Conservation (phyloP, 1,139 yeast species). For the Yamadazyma buinensis region DNA sequence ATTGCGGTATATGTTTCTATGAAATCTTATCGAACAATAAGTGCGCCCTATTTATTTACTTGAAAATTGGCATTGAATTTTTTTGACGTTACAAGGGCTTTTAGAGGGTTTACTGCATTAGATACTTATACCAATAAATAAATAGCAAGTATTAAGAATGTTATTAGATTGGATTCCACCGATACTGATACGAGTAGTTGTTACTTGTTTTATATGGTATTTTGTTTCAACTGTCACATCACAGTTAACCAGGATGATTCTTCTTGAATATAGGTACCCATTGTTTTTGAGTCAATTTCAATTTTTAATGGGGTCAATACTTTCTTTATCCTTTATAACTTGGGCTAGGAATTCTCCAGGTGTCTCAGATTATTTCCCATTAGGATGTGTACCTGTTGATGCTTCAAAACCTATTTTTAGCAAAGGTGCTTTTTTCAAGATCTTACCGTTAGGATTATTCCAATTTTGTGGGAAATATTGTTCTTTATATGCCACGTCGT, state of each 20-base stretch:
- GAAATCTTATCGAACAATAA: too few relatives aligned
- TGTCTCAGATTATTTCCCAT: slow-evolving; percentile 22
- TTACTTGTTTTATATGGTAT: slow-evolving; percentile 43
- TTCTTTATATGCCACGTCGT: slow-evolving; percentile 36
- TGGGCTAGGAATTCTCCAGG: slow-evolving; percentile 20
- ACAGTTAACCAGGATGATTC: slow-evolving; percentile 42
- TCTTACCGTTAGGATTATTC: slow-evolving; percentile 37
- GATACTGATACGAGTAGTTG: slow-evolving; percentile 27
- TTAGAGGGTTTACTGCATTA: too few relatives aligned
- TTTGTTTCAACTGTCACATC: slow-evolving; percentile 44
- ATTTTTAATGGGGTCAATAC: slow-evolving; percentile 35
- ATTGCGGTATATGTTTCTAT: too few relatives aligned
- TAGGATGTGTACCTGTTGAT: slow-evolving; percentile 28
- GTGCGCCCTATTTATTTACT: too few relatives aligned
- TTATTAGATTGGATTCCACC: slow-evolving; percentile 24
- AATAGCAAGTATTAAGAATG: too few relatives aligned
- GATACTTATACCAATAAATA: too few relatives aligned
- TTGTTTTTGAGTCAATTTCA: slow-evolving; percentile 49
- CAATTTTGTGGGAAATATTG: slow-evolving; percentile 37
- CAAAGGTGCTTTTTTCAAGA: slow-evolving; percentile 22
- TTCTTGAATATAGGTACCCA: slow-evolving; percentile 44
- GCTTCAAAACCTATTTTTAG: slow-evolving; percentile 19
- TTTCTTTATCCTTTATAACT: slow-evolving; percentile 24
- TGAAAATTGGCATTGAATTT: too few relatives aligned
- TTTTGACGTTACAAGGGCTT: too few relatives aligned